These are phyloP conservation scores for Penicillium sp. DNA, from an alignment of 2,329 filamentous ascomycete genomes.

Conservation along the genomic window DNA sequence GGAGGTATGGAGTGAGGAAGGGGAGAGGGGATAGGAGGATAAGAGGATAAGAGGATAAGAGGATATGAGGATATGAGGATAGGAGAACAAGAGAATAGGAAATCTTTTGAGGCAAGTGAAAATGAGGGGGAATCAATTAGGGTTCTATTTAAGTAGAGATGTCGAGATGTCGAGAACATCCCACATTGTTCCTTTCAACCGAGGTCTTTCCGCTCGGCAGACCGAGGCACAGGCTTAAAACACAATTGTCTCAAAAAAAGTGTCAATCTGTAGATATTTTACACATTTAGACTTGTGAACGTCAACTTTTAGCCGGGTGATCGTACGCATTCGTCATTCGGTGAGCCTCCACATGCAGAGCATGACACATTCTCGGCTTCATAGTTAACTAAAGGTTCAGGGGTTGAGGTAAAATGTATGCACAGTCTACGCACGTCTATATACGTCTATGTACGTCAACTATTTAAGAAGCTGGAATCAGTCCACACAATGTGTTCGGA, in stretches of 20 bases:
- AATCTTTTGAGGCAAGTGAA: background rate
- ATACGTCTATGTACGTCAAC: background rate
- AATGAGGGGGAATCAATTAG: background rate
- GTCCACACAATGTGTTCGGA: background rate
- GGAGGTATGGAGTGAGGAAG: background rate
- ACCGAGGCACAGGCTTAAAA: slow-evolving; percentile 10
- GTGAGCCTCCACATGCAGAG: slow-evolving; percentile 1
- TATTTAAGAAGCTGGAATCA: background rate
- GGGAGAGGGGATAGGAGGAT: background rate
- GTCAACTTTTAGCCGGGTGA: background rate
- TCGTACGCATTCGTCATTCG: background rate
- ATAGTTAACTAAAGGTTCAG: background rate
- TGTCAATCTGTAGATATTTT: background rate
- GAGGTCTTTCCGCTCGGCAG: background rate
- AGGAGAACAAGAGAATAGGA: background rate
- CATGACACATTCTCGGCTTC: background rate
- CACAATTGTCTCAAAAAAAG: background rate
- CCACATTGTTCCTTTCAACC: background rate
- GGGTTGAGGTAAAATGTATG: background rate
- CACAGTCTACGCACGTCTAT: background rate
- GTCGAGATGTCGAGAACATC: background rate
- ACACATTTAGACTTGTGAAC: background rate
- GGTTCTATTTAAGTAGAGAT: background rate
- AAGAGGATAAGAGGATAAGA: background rate
- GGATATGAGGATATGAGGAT: background rate